These are phyloP conservation scores for Jacaranda mimosifolia DNA, from an alignment of 257 asterid genomes.

Conservation along the genomic window DNA sequence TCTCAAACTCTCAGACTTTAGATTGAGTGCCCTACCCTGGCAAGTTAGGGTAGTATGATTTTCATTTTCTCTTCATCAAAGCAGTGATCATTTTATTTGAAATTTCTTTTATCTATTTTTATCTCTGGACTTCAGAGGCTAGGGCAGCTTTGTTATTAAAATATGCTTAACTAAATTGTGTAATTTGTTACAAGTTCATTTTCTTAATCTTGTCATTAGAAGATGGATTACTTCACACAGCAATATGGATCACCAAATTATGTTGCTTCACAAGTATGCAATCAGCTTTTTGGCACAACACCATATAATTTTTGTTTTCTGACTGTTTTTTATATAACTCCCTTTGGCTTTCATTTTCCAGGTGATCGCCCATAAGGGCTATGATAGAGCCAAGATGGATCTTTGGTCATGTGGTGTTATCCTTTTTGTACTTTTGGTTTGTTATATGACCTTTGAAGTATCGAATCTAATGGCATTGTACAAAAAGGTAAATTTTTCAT, in stretches of 20 bases:
- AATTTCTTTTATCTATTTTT: not conserved
- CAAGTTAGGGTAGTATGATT: conserved; percentile 54
- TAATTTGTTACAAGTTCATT: not conserved
- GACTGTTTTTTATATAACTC: conserved; percentile 8
- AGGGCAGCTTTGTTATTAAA: not conserved
- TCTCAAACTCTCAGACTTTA: no score
- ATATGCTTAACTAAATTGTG: not conserved
- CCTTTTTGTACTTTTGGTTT: conserved; percentile 70
- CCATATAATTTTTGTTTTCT: not conserved
- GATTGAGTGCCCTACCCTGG: no score
- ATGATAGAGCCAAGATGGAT: conserved; percentile 97
- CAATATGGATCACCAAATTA: conserved; percentile 97
- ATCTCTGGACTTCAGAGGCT: not conserved
- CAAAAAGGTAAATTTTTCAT: conserved; percentile 50
- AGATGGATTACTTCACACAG: conserved; percentile 95
- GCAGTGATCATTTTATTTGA: not conserved
- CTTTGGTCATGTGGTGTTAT: conserved; percentile 92
- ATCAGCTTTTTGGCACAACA: conserved; percentile 23
- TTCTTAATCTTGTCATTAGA: conserved; percentile 55
- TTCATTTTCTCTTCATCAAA: conserved; percentile 1
- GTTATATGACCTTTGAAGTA: conserved; percentile 88
- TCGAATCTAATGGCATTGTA: conserved; percentile 69
- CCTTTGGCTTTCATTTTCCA: conserved; percentile 30
- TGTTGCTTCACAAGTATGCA: conserved; percentile 93
- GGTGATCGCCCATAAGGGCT: conserved; percentile 94